Percentiles rank a stretch among this genome's conserved stretches.
Evolutionary conservation across 2,329 filamentous ascomycete genomes (phyloP).

Genomic region (Tolypocladium inflatum): DNA sequence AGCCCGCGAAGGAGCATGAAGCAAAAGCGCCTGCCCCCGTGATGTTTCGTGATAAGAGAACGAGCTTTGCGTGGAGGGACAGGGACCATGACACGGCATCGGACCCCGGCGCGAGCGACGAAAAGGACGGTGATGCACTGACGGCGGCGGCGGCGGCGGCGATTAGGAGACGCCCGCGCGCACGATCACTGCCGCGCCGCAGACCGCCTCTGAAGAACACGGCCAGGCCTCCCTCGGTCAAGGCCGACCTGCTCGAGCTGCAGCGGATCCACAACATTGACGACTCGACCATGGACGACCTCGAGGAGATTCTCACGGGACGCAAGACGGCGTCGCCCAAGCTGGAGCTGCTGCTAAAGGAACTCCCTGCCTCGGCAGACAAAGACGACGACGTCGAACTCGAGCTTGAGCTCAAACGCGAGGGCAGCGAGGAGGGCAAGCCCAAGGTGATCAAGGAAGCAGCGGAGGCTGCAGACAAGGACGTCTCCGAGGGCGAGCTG

Average conservation of each 20-base stretch:
- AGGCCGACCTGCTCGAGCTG: conserved; percentile 45
- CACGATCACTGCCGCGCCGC: conserved; percentile 31
- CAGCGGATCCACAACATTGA: conserved; percentile 44
- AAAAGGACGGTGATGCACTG: conserved; percentile 8
- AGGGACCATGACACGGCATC: conserved; percentile 20
- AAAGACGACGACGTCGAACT: conserved; percentile 1
- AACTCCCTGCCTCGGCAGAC: conserved; percentile 12
- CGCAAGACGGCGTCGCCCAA: conserved; percentile 18
- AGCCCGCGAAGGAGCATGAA: conserved; percentile 2
- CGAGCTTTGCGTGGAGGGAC: conserved; percentile 12
- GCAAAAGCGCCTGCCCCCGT: conserved; percentile 8
- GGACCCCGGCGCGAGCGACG: conserved; percentile 18
- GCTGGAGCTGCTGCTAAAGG: conserved; percentile 14
- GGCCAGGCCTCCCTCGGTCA: conserved; percentile 42
- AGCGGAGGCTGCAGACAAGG: conserved; percentile 8
- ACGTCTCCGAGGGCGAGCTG: conserved; percentile 29
- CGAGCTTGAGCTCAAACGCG: conserved; percentile 11
- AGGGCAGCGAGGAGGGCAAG: conserved; percentile 8
- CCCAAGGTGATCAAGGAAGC: background rate
- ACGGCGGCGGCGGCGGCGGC: conserved; percentile 12
- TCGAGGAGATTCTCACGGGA: conserved; percentile 39
- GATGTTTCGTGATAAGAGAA: conserved; percentile 14
- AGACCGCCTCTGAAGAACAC: conserved; percentile 42
- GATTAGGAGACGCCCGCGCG: conserved; percentile 16
- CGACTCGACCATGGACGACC: conserved; percentile 50